These are phyloP conservation scores for Kluyveromyces marxianus DNA, from an alignment of 1,139 yeast genomes.

Conservation along the genomic window DNA sequence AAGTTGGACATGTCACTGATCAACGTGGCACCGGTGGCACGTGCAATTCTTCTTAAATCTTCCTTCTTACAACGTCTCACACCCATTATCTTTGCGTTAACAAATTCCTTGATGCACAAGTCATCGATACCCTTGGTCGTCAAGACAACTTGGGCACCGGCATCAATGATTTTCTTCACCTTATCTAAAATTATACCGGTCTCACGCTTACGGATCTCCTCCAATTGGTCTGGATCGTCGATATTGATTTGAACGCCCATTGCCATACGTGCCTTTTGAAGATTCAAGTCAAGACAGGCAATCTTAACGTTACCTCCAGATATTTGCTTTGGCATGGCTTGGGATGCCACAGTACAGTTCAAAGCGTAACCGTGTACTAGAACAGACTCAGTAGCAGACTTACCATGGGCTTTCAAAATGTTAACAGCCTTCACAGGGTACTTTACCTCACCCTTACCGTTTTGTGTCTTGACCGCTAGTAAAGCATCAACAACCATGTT, in stretches of 20 bases:
- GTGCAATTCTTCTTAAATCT: slow-evolving; percentile 91
- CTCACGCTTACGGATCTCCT: slow-evolving; percentile 91
- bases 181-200: slow-evolving; percentile 85
- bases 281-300: slow-evolving; percentile 88
- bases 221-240: slow-evolving; percentile 95
- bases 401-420: slow-evolving; percentile 93
- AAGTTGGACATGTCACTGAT: slow-evolving; percentile 81
- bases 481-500: slow-evolving; percentile 92
- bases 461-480: slow-evolving; percentile 88
- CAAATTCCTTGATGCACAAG: slow-evolving; percentile 88
- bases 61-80: slow-evolving; percentile 97
- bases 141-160: slow-evolving; percentile 95
- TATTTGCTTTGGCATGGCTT: slow-evolving; percentile 83
- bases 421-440: slow-evolving; percentile 98
- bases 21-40: slow-evolving; percentile 96
- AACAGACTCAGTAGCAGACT: slow-evolving; percentile 78
- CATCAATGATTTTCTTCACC: slow-evolving; percentile 73
- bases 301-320: slow-evolving; percentile 54
- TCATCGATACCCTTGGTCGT: slow-evolving; percentile 99
- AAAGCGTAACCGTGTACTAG: slow-evolving; percentile 91
- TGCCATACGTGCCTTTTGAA: slow-evolving; percentile 96
- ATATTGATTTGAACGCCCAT: slow-evolving; percentile 97
- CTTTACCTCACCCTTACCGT: slow-evolving; percentile 77
- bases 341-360: slow-evolving; percentile 96
- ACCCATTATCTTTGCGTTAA: slow-evolving; percentile 94